A percentile compares a stretch with the other conserved stretches of the same genome.
phyloP scores from a whole-genome alignment of 2,329 filamentous ascomycete species.

The Calonectria henricotiae region DNA sequence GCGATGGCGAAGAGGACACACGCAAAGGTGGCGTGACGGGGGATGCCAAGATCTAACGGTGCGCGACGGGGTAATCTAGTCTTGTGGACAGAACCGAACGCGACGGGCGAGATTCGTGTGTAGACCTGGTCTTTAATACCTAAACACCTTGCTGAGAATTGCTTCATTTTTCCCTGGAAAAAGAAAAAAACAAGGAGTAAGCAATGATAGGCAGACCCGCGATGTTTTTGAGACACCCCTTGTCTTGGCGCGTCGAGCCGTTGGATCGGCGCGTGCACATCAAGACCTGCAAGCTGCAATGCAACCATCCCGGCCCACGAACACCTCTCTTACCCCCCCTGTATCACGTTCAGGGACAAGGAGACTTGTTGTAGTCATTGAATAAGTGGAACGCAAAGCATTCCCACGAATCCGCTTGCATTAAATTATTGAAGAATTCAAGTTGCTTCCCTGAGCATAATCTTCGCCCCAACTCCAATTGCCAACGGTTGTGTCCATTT shows the following conservation, averaged over 20 bases:
- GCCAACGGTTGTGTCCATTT: neutral
- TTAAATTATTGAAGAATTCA: slow-evolving; percentile 12
- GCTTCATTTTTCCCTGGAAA: neutral
- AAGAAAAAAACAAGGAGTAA: too few species aligned
- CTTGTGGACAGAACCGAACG: neutral
- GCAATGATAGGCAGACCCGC: too few species aligned
- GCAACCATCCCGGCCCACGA: too few species aligned
- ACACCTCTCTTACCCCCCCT: too few species aligned
- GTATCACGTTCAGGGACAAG: neutral
- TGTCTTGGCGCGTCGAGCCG: too few species aligned
- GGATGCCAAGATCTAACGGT: slow-evolving; percentile 13
- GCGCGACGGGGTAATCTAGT: neutral
- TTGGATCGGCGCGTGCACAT: too few species aligned
- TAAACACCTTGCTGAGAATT: neutral
- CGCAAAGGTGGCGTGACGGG: slow-evolving; percentile 21
- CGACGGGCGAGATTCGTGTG: neutral
- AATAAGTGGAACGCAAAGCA: neutral
- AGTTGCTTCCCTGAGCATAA: neutral
- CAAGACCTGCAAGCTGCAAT: neutral
- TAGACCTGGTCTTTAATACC: neutral
- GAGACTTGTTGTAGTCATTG: neutral
- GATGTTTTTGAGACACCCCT: too few species aligned
- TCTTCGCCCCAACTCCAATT: slow-evolving; percentile 20
- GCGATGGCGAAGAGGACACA: neutral
- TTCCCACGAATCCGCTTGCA: neutral